Percentiles rank a stretch among this genome's conserved stretches.
Evolutionary conservation across 768 basidiomycete species (phyloP).

Genomic region (Sarcomyxa edulis): DNA sequence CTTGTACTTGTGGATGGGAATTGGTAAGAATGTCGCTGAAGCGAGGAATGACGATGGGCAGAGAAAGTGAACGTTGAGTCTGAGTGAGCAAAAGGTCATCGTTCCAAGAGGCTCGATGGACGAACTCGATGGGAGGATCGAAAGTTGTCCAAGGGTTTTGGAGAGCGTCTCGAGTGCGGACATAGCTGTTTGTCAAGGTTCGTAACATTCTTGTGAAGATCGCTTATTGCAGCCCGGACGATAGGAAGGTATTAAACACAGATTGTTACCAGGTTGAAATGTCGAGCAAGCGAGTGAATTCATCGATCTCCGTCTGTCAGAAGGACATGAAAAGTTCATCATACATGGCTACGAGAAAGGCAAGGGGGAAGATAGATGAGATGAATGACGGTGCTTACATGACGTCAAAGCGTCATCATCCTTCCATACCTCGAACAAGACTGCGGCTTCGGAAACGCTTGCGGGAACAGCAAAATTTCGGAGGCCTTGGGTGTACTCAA

Average conservation of each 20-base stretch:
- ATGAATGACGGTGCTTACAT: constrained; percentile 27
- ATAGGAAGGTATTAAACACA: no score
- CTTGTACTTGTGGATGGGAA: constrained; percentile 92
- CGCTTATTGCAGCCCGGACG: no score
- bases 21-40: constrained; percentile 93
- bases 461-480: constrained; percentile 40
- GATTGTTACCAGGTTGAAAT: no score
- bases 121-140: constrained; percentile 85
- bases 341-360: constrained; percentile 21
- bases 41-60: constrained; percentile 96
- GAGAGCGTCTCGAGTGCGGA: constrained; percentile 94
- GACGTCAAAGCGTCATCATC: constrained; percentile 51
- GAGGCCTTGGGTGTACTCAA: constrained; percentile 49
- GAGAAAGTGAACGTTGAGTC: constrained; percentile 88
- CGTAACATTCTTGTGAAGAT: constrained; percentile 89
- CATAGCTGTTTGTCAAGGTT: constrained; percentile 88
- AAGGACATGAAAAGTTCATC: constrained; percentile 75
- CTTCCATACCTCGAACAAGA: constrained; percentile 74
- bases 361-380: neutral
- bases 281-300: no score
- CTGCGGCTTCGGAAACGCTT: constrained; percentile 61
- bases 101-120: constrained; percentile 92
- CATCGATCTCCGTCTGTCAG: no score
- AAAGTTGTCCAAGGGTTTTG: constrained; percentile 83
- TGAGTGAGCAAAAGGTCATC: constrained; percentile 98